These are phyloP conservation scores for Auricularia auricula-judae DNA, from an alignment of 768 basidiomycete species.

Conservation along the genomic window DNA sequence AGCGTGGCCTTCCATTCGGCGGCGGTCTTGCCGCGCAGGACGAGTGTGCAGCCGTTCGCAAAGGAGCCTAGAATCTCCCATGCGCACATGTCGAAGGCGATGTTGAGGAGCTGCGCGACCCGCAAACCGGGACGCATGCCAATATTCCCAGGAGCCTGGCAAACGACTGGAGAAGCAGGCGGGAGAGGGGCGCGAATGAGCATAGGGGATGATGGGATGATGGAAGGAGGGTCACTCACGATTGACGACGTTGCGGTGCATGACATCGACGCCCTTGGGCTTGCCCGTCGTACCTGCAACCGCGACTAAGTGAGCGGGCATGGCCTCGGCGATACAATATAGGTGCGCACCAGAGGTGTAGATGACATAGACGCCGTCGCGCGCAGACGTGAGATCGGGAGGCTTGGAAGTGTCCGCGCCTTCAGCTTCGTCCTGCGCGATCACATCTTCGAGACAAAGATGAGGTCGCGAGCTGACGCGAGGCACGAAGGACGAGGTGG, in stretches of 20 bases:
- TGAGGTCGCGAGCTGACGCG: not conserved
- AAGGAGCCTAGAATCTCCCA: constrained; percentile 14
- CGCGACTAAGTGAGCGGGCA: not conserved
- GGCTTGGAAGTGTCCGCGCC: constrained; percentile 5
- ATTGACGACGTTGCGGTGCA: constrained; percentile 11
- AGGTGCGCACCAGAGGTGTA: constrained; percentile 12
- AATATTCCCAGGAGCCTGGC: constrained; percentile 10
- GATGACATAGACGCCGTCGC: constrained; percentile 13
- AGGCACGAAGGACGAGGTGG: not conserved
- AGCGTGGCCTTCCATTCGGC: constrained; percentile 11
- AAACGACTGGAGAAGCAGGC: constrained; percentile 8
- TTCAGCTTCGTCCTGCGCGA: constrained; percentile 3
- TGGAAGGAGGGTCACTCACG: constrained; percentile 6
- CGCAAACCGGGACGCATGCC: constrained; percentile 14
- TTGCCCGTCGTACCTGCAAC: constrained; percentile 9
- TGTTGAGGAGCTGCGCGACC: constrained; percentile 14
- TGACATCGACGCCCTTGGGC: constrained; percentile 15
- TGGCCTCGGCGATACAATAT: not conserved
- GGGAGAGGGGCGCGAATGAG: not conserved
- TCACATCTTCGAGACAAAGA: constrained; percentile 6
- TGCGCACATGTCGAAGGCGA: constrained; percentile 15
- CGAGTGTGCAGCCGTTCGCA: constrained; percentile 13
- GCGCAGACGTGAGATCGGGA: constrained; percentile 5
- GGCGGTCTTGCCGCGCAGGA: constrained; percentile 11
- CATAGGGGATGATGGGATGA: not conserved